phyloP scores from a whole-genome alignment of 2,329 filamentous ascomycete species.

The Zasmidium angulare region DNA sequence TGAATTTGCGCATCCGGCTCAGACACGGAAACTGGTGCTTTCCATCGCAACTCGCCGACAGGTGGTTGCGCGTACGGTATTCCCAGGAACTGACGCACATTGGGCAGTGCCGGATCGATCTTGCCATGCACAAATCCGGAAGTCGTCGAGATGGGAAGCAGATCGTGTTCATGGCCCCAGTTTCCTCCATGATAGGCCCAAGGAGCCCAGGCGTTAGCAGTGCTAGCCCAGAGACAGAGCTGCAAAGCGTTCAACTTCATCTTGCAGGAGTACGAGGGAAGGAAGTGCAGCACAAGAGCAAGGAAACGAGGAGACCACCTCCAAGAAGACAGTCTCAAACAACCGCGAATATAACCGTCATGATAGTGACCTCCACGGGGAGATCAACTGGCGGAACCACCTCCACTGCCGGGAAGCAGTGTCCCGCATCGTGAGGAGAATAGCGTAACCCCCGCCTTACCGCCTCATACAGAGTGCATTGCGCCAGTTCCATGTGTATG shows the following conservation, averaged over 20 bases:
- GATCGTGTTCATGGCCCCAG: neutral
- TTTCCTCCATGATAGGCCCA: neutral
- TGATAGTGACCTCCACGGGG: neutral
- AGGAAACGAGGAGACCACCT: too few species aligned
- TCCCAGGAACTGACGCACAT: conserved; percentile 35
- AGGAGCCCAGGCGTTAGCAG: neutral
- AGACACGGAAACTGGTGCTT: conserved; percentile 24
- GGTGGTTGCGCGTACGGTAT: conserved; percentile 39
- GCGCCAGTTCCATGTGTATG: too few species aligned
- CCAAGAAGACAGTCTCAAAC: too few species aligned
- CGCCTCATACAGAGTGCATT: too few species aligned
- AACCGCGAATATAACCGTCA: neutral
- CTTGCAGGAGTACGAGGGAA: neutral
- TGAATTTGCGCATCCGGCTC: conserved; percentile 23
- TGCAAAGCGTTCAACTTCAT: neutral
- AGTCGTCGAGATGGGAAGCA: conserved; percentile 9
- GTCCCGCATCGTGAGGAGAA: neutral
- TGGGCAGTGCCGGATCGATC: conserved; percentile 11
- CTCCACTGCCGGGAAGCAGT: neutral
- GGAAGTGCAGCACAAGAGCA: neutral
- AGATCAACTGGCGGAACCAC: neutral
- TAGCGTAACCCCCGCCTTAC: too few species aligned
- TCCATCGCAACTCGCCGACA: conserved; percentile 36
- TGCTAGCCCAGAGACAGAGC: neutral
- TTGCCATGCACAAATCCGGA: conserved; percentile 10